These are phyloP conservation scores for Thalia dealbata DNA, from an alignment of 176 grass and related monocot species.

Conservation along the genomic window DNA sequence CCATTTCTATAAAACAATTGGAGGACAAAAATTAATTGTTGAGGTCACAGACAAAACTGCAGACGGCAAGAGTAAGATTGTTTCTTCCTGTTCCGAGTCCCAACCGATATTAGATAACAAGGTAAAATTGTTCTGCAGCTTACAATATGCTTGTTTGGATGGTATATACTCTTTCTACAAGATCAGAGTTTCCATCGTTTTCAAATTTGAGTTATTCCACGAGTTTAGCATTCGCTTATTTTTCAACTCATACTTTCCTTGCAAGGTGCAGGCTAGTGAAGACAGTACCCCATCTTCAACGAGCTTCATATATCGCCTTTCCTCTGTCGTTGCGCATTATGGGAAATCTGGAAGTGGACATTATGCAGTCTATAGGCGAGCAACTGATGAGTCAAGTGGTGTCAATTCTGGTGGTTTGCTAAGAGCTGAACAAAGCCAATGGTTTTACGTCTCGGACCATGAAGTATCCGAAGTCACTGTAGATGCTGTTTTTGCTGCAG, in stretches of 20 bases:
- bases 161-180: not conserved
- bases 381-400: conserved; percentile 17
- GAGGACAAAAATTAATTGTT: not conserved
- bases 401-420: conserved; percentile 20
- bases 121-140: not conserved
- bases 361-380: conserved; percentile 72
- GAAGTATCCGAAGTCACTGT: conserved; percentile 50
- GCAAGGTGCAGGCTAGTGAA: conserved; percentile 21
- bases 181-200: too few relatives aligned
- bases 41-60: not conserved
- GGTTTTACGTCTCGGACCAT: conserved; percentile 79
- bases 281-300: conserved; percentile 9
- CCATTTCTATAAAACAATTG: conserved; percentile 24
- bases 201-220: too few relatives aligned
- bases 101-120: not conserved
- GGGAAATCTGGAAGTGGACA: conserved; percentile 67
- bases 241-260: not conserved
- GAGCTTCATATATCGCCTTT: conserved; percentile 41
- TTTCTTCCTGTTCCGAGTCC: not conserved
- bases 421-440: conserved; percentile 20
- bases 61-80: not conserved
- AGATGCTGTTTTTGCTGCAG: conserved; percentile 48
- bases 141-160: not conserved
- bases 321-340: conserved; percentile 78
- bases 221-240: not conserved